phyloP scores from a whole-genome alignment of 2,329 filamentous ascomycete genomes.

The Coniella vitis region DNA sequence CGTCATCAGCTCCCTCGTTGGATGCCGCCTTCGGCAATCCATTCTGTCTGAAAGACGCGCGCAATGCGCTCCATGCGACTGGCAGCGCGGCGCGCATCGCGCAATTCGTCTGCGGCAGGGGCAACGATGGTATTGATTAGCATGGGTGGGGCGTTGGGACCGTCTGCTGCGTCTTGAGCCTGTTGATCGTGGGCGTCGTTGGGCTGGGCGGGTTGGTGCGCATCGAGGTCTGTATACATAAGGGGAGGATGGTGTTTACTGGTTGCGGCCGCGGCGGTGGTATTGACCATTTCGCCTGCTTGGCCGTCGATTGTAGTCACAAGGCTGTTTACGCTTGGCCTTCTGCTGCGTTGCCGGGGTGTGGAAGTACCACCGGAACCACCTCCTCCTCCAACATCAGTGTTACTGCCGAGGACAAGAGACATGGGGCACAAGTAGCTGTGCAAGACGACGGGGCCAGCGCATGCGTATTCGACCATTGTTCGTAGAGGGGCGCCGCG shows the following conservation, averaged over 20 bases:
- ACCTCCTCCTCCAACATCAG: not conserved
- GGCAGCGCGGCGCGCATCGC: conserved; percentile 46
- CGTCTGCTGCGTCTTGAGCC: conserved; percentile 9
- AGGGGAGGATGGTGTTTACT: too few relatives aligned
- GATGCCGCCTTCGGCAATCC: conserved; percentile 30
- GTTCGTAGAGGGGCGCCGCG: conserved; percentile 49
- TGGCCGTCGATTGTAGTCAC: too few relatives aligned
- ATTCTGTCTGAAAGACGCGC: conserved; percentile 47
- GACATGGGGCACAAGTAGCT: conserved; percentile 17
- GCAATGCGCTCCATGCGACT: conserved; percentile 48
- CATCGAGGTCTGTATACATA: too few relatives aligned
- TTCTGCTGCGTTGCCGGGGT: too few relatives aligned
- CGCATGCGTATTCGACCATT: conserved; percentile 48
- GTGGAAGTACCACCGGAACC: not conserved
- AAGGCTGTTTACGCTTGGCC: too few relatives aligned
- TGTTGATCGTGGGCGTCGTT: too few relatives aligned
- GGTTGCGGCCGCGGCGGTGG: too few relatives aligned
- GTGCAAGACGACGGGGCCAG: conserved; percentile 33
- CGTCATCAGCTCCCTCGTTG: too few relatives aligned
- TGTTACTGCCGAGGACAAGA: conserved; percentile 4
- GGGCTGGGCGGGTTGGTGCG: too few relatives aligned
- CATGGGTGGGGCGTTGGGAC: conserved; percentile 36
- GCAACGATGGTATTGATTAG: conserved; percentile 51
- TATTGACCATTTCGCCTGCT: not conserved
- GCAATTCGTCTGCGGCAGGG: conserved; percentile 36